Evolutionary conservation across 225 moss, liverwort and hornwort species (phyloP).

Genomic region (Pseudoscleropodium purum): DNA sequence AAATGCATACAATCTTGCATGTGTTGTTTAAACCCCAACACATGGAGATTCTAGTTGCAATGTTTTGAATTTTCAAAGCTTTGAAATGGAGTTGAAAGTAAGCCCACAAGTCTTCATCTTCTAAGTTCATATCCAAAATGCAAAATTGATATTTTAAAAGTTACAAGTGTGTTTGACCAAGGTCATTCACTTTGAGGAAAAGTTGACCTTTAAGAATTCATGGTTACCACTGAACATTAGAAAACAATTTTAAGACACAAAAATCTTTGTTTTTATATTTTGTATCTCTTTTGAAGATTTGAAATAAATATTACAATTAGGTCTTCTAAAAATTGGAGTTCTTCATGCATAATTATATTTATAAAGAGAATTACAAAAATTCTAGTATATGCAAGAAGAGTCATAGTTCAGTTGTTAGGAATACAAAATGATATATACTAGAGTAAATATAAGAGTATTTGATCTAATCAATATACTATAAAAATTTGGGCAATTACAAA

Average conservation of each 20-base stretch:
- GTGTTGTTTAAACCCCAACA: no score
- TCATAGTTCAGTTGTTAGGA: not conserved
- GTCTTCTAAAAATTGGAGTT: not conserved
- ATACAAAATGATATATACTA: fast-evolving
- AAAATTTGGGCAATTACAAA: not conserved
- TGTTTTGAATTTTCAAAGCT: no score
- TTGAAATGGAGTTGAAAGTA: no score
- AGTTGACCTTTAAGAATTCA: fast-evolving
- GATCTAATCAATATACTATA: not conserved
- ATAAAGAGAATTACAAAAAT: fast-evolving
- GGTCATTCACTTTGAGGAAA: not conserved
- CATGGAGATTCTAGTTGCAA: no score
- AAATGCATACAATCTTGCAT: not conserved
- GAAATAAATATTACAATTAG: not conserved
- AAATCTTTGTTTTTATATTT: not conserved
- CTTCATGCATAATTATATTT: not conserved
- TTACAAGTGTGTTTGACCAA: fast-evolving
- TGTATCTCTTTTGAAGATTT: not conserved
- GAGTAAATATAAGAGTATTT: no score
- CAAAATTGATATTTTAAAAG: fast-evolving
- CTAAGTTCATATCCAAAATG: fast-evolving
- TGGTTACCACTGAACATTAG: fast-evolving
- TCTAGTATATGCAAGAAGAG: not conserved
- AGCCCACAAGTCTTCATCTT: no score
- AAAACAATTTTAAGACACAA: fast-evolving